phyloP scores from a whole-genome alignment of 345 rosid genomes.

The Abelmoschus esculentus region DNA sequence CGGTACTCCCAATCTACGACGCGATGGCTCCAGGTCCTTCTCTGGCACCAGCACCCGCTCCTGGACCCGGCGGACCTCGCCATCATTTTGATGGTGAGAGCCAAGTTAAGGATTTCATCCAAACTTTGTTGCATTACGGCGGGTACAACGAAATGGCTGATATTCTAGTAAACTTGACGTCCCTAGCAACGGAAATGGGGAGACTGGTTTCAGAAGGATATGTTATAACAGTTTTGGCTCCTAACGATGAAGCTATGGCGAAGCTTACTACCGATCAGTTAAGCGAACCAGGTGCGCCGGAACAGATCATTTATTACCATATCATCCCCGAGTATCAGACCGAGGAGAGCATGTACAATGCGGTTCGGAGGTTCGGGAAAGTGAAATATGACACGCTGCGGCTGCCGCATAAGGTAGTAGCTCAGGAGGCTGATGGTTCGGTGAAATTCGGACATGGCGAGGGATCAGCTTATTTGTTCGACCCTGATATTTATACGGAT shows the following conservation, averaged over 20 bases:
- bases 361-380: slow-evolving; percentile 83
- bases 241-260: slow-evolving; percentile 97
- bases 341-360: slow-evolving; percentile 96
- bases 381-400: slow-evolving; percentile 75
- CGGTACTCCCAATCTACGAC: slow-evolving; percentile 66
- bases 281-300: slow-evolving; percentile 96
- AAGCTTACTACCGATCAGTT: slow-evolving; percentile 81
- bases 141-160: slow-evolving; percentile 99
- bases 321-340: slow-evolving; percentile 95
- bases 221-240: slow-evolving; percentile 82
- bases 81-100: slow-evolving; percentile 81
- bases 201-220: slow-evolving; percentile 86
- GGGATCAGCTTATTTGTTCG: slow-evolving; percentile 70
- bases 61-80: slow-evolving; percentile 86
- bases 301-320: slow-evolving; percentile 82
- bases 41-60: slow-evolving; percentile 92
- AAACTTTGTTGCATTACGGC: slow-evolving; percentile 79
- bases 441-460: slow-evolving; percentile 81
- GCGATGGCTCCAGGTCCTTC: slow-evolving; percentile 97
- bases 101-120: slow-evolving; percentile 88
- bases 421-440: slow-evolving; percentile 95
- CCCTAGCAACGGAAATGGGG: slow-evolving; percentile 93
- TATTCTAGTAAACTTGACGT: slow-evolving; percentile 78
- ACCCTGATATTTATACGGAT: slow-evolving; percentile 93
- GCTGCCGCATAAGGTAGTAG: slow-evolving; percentile 74